Evolutionary conservation across 1,139 yeast species (phyloP), one percentile per base, ranked within the genome.

Genomic region (Kurtzmaniella quercitrusa): DNA sequence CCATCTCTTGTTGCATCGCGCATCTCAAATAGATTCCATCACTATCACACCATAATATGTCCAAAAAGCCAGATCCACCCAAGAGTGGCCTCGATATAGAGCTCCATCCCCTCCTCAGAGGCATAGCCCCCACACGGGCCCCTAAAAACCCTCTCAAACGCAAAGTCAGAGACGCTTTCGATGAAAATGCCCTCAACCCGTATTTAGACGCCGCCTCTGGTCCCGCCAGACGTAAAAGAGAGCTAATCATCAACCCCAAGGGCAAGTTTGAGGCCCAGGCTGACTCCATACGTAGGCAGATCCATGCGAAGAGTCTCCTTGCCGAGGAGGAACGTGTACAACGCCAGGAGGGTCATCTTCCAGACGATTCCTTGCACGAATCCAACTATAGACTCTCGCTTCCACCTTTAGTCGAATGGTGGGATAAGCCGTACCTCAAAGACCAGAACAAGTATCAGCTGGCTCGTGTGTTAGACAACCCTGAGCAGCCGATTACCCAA

Each of bases 401-500:
- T 18, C 90, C 90, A 0, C 93, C 93, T 0, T 50, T 49, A 11
- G 65, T 80, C 2, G 95, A 87, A 59, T 87, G 95, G 95, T 88
- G 96, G 96, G 95, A 88, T 60, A 62, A 66, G 46, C 79, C 78
- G 9, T 73, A 63, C 41, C 52, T 77, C 10, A 51, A 54, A 27
- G 68, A 69, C 44, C 60, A 56, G n/a, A 45, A 55, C 9, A 49
- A 51, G 1, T 52, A 60, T 37, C 52, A 58, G 37, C 39, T 51
- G 2, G 49, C 48, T n/a, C 42, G 63, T 10, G 53, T 57, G 2
- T 50, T 59, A 2, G 71, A 71, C 41, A 66, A 60, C 43, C 76
- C 75, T 17, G 68, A 66, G 2, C 71, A 78, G 21, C 79, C 82
- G 0, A 72, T 85, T 1, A 73, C 89, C 0, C 58, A 66, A 19